Base-by-base conservation (phyloP, 2,329 filamentous ascomycete species). In the Curvularia spicifera region DNA sequence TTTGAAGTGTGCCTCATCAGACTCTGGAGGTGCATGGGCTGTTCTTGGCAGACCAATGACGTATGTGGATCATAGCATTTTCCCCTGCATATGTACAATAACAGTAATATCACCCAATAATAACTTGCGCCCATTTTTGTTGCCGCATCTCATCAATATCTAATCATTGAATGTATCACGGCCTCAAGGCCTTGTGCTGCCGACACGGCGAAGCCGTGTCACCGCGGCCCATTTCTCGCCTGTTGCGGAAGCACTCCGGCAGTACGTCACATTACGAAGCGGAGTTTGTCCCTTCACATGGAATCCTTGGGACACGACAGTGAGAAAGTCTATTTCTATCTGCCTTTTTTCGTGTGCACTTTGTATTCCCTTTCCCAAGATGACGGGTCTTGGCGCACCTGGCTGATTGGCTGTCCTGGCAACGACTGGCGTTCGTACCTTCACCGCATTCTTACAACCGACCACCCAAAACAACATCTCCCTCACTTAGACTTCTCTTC, bases 341-440 rank as follows among this genome's bases (percentile, higher is more conserved):
- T 18, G n/a, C 13, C 28, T 24, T 37, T n/a, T 10, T 29, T 26
- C 35, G 10, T 13, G 13, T 20, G 12, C 24, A 31, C 15, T 28
- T 6, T n/a, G 24, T 22, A 51, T 37, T 18, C 10, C 13, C n/a
- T 2, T 29, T 33, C 35, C 22, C 31, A 33, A 3, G 26, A 51
- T 52, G 43, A 53, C 51, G 46, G 40, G 54, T 51, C 64, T 60
- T 55, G 58, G 60, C 61, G 45, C 26, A 22, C 53, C 42, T 55
- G 58, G 18, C 31, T 52, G 49, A 57, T 57, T 61, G 37, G 61
- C 55, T 56, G 40, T 53, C 63, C 56, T 42, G 28, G 22, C 55
- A 51, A 43, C 53, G 48, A 49, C 51, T 40, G 53, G 40, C 56
- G 56, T 58, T 59, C 61, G 53, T 59, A 40, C 56, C 62, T 62